Percentiles rank a stretch among this genome's conserved stretches.
phyloP scores from a whole-genome alignment of 2,329 filamentous ascomycete genomes.

The Phaeosphaeriaceae sp. region DNA sequence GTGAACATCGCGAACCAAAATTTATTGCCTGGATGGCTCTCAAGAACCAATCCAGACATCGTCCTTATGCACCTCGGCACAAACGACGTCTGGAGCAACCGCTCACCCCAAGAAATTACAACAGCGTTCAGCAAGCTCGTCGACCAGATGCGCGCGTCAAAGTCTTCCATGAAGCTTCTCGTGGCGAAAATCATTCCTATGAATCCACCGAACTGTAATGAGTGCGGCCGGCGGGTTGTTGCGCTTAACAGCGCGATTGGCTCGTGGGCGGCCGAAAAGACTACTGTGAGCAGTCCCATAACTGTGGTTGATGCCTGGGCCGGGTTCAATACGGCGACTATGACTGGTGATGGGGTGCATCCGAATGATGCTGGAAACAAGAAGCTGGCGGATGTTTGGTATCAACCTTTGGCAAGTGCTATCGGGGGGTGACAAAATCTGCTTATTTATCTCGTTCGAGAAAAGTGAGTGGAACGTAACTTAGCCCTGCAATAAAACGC shows the following conservation, averaged over 20 bases:
- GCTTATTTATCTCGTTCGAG: too few species aligned
- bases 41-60: conserved; percentile 47
- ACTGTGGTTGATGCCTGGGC: conserved; percentile 26
- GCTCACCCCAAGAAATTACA: conserved; percentile 36
- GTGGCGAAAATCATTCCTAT: conserved; percentile 27
- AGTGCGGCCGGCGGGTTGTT: conserved; percentile 13
- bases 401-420: conserved; percentile 10
- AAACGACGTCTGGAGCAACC: conserved; percentile 49
- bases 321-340: conserved; percentile 25
- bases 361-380: conserved; percentile 26
- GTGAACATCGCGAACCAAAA: conserved; percentile 48
- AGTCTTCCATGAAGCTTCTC: conserved; percentile 47
- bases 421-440: too few species aligned
- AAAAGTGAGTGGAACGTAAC: too few species aligned
- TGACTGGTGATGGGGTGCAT: conserved; percentile 35
- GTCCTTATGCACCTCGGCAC: conserved; percentile 54
- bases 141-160: conserved; percentile 50
- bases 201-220: conserved; percentile 14
- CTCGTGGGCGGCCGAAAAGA: conserved; percentile 21
- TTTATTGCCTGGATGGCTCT: conserved; percentile 47
- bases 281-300: conserved; percentile 13
- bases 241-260: conserved; percentile 27
- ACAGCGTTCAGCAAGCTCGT: conserved; percentile 46
- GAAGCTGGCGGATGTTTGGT: conserved; percentile 24
- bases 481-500: too few species aligned